phyloP scores from a whole-genome alignment of 345 rosid species.

The Gossypium mustelinum region DNA sequence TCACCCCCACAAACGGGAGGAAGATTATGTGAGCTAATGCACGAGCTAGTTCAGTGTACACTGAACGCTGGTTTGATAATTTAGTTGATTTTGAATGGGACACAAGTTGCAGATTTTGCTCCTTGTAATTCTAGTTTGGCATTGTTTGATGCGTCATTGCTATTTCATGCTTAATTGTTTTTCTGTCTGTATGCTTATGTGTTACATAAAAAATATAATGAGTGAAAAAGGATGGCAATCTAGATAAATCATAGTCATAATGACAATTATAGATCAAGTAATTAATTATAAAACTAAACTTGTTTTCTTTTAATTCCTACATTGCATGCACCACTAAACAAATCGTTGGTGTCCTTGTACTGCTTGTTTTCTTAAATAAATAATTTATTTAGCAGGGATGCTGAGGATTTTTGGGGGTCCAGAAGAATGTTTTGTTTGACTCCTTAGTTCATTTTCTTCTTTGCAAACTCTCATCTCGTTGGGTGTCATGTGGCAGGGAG shows the following conservation, averaged over 20 bases:
- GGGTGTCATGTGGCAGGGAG: slow-evolving; percentile 52
- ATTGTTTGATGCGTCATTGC: background rate
- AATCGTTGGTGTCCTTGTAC: background rate
- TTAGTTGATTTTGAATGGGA: background rate
- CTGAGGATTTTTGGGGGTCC: background rate
- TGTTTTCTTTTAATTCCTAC: background rate
- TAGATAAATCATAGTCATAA: background rate
- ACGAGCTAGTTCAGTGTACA: background rate
- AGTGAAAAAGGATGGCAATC: background rate
- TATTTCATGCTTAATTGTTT: background rate
- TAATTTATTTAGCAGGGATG: background rate
- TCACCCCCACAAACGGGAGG: background rate
- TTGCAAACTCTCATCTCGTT: background rate
- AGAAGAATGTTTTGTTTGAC: background rate
- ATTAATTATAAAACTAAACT: background rate
- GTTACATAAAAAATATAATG: background rate
- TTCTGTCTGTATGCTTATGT: background rate
- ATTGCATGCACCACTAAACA: background rate
- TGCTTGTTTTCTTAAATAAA: slow-evolving; percentile 2
- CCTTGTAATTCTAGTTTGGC: background rate
- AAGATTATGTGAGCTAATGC: background rate
- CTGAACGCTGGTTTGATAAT: background rate
- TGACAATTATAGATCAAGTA: background rate
- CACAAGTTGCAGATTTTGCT: background rate
- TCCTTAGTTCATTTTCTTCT: background rate